A percentile compares a stretch with the other conserved stretches of the same genome.
Evolutionary conservation across 176 grass and related monocot genomes (phyloP).

Genomic region (Calamus simplicifolius): DNA sequence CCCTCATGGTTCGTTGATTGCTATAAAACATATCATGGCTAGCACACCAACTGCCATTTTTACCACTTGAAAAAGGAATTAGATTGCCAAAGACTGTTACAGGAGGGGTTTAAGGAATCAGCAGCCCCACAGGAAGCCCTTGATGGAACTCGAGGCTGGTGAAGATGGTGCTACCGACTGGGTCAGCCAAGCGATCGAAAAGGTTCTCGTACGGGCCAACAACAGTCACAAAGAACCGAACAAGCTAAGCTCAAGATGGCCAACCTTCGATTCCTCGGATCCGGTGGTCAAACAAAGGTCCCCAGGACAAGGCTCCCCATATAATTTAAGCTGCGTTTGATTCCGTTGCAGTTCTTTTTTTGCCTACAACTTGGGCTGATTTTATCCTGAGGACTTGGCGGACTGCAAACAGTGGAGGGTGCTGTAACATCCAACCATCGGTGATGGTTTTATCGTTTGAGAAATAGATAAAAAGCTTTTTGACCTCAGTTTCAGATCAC

Average conservation of each 20-base stretch:
- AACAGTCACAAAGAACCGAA: constrained; percentile 63
- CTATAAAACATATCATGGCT: no score
- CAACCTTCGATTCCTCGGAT: constrained; percentile 68
- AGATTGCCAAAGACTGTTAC: constrained; percentile 3
- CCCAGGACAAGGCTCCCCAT: constrained; percentile 75
- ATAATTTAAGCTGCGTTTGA: constrained; percentile 31
- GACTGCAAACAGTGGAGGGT: no score
- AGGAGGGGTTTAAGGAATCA: background rate
- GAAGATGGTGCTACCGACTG: constrained; percentile 83
- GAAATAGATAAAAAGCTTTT: no score
- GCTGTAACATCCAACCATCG: no score
- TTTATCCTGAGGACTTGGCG: no score
- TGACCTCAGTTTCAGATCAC: no score
- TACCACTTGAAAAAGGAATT: no score
- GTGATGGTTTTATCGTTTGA: no score
- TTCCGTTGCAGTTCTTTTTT: no score
- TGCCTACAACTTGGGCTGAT: no score
- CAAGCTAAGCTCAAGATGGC: constrained; percentile 65
- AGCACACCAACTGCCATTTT: no score
- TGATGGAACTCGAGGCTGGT: constrained; percentile 99
- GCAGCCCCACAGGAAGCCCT: background rate
- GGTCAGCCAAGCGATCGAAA: constrained; percentile 77
- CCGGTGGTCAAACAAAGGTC: constrained; percentile 83
- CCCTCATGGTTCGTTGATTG: no score
- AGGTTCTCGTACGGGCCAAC: constrained; percentile 83